phyloP scores from a whole-genome alignment of 116 monocot genomes.

The Trichopus zeylanicus region DNA sequence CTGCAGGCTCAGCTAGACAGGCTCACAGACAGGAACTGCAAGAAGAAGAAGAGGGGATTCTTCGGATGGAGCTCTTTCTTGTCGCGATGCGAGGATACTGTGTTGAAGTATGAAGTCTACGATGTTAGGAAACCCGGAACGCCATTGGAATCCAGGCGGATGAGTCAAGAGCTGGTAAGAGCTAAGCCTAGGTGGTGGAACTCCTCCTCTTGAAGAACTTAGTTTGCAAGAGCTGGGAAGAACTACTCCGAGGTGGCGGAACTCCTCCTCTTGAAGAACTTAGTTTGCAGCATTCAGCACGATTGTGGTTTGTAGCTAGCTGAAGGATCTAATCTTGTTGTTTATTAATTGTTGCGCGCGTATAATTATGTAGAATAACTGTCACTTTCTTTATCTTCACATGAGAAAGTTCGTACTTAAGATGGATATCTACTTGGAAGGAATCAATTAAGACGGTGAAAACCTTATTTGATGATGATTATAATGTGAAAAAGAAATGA shows the following conservation, averaged over 20 bases:
- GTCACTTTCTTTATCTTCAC: too few relatives aligned
- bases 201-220: constrained; percentile 30
- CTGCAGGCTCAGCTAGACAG: constrained; percentile 67
- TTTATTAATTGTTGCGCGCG: too few relatives aligned
- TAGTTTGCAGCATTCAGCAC: too few relatives aligned
- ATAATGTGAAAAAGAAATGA: too few relatives aligned
- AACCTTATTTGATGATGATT: too few relatives aligned
- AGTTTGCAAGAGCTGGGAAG: not conserved
- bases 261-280: constrained; percentile 32
- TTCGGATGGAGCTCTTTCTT: constrained; percentile 64
- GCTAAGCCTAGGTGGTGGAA: constrained; percentile 33
- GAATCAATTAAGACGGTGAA: too few relatives aligned
- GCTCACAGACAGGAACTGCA: constrained; percentile 11
- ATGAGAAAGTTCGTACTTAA: too few relatives aligned
- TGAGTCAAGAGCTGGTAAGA: constrained; percentile 10
- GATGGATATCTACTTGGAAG: too few relatives aligned
- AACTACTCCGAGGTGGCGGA: constrained; percentile 30
- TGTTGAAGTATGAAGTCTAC: constrained; percentile 27
- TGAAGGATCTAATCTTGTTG: too few relatives aligned
- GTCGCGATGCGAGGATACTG: constrained; percentile 25
- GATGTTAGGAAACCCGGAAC: constrained; percentile 23
- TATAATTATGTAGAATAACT: too few relatives aligned
- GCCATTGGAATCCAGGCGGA: constrained; percentile 25
- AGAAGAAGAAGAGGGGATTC: constrained; percentile 35
- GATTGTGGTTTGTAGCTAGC: too few relatives aligned